Evolutionary conservation across 495 filamentous ascomycete species (phyloP), one percentile per base, ranked within the genome.

Genomic region (Aspergillus biplanus): DNA sequence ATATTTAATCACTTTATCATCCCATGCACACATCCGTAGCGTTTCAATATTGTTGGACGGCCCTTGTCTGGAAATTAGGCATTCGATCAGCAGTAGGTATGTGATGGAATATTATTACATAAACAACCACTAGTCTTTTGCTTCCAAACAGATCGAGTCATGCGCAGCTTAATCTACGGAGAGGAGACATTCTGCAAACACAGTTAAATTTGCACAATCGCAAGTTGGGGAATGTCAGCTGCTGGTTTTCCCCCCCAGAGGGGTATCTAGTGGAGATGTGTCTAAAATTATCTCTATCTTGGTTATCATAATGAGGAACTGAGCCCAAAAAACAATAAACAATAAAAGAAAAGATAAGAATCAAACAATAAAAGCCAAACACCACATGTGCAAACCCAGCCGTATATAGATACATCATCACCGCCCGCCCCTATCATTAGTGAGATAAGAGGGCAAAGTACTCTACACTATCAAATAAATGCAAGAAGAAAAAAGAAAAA

Each of bases 251-350:
- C 21, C 21, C 21, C 21, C 7, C n/a, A n/a, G 8, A 44, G 47
- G 39, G 16, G 11, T 44, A 7, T 39, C 8, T 27, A 44, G 46
- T 47, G 49, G 64, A 66, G 59, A 56, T 55, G 59, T 52, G 49
- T 59, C 42, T 62, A 62, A 46, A 55, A 62, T 55, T 61, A 55
- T 66, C 27, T 66, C 64, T 66, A 66, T 66, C 55, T 47, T 49
- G 34, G 8, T 52, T 27, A 44, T 57, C 56, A 57, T 46, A 57
- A 33, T 21, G 33, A 37, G 42, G 15, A 47, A 50, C n/a, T 50
- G 21, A 27, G 44, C 34, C 55, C 34, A 42, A 8, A 27, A 44
- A 44, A 44, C n/a, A 44, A 13, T 4, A 44, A 44, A 15, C 4
- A 11, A 42, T 44, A 39, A 37, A 46, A 44, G 27, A 9, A 27